A percentile compares a stretch with the other conserved stretches of the same genome.
Evolutionary conservation across 257 asterid genomes (phyloP).

Genomic region (Jasminum sambac): DNA sequence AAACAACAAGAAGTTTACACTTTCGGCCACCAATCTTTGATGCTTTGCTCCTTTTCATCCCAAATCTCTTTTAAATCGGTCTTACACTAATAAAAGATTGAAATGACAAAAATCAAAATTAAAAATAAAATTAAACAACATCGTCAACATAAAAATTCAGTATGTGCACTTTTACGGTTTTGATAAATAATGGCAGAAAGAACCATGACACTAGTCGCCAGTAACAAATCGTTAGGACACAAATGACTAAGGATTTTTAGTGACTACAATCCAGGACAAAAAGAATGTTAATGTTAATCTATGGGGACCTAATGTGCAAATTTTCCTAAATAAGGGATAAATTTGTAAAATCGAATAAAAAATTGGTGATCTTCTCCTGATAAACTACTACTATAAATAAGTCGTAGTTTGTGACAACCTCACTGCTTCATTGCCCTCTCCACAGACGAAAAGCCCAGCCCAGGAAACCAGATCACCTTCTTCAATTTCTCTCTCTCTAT

Average conservation of each 20-base stretch:
- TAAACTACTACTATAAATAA: not conserved
- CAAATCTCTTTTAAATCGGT: not conserved
- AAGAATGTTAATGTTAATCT: not conserved
- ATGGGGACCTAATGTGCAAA: not conserved
- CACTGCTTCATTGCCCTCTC: not conserved
- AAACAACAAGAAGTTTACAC: not conserved
- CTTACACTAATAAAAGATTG: not conserved
- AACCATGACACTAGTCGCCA: not conserved
- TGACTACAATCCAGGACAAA: not conserved
- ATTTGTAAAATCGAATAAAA: slow-evolving; percentile 22
- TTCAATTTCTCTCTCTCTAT: slow-evolving; percentile 29
- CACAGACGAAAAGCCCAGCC: not conserved
- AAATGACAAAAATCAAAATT: too few relatives aligned
- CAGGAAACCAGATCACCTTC: not conserved
- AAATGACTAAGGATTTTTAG: not conserved
- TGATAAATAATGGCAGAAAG: too few relatives aligned
- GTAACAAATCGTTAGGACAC: not conserved
- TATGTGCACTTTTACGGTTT: too few relatives aligned
- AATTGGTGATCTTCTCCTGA: too few relatives aligned
- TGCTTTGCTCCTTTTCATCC: not conserved
- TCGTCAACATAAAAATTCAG: too few relatives aligned
- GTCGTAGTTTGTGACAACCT: not conserved
- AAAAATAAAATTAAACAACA: too few relatives aligned
- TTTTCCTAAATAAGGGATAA: slow-evolving; percentile 20
- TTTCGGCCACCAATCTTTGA: not conserved